Evolutionary conservation across 441 rosid genomes (phyloP), one percentile per base, ranked within the genome.

Genomic region (Dalechampia spathulata): DNA sequence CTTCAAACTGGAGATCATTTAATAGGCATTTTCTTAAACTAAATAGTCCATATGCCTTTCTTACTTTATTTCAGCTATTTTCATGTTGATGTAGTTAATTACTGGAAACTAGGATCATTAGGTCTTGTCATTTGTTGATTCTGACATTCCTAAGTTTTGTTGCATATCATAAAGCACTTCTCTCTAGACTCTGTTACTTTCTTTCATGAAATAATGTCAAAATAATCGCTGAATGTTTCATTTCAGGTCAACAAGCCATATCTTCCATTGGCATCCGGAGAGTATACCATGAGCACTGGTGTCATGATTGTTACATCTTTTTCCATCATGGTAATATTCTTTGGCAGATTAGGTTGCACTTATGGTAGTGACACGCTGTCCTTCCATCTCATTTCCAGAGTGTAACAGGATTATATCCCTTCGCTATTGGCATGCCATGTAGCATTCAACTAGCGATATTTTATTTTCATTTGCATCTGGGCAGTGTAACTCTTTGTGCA

Each of bases 261-360:
- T 78, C 99, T 92, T 78, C 97, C 96, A 0, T 64, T 92, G 72
- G 99, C 99, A 25, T 89, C 99, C 16, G 97, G 99, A 57, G 97
- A 92, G 66, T 92, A 77, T 69, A 78, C 99, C 7, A 51, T 71
- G 55, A 62, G 66, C 43, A 86, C 85, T 43, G 96, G 92, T 34
- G 69, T 82, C 52, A 37, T 75, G 48, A 85, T 92, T 28, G 77
- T 89, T 55, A 45, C 82, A 57, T 74, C 80, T 17, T 86, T 83
- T 79, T 71, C 90, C 53, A 49, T 82, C 70, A 83, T 85, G 99
- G 99, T 86, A 90, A 2, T 9, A 46, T 22, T n/a, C 2, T 5
- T 28, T 16, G 7, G 27, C 5, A 30, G 64, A 51, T 53, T 47
- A 22, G 25, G 27, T 50, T 50, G 28, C 10, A 15, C 46, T 22